Evolutionary conservation across 2,329 filamentous ascomycete species (phyloP), one percentile per base, ranked within the genome.

Genomic region (Coniochaeta sp.): DNA sequence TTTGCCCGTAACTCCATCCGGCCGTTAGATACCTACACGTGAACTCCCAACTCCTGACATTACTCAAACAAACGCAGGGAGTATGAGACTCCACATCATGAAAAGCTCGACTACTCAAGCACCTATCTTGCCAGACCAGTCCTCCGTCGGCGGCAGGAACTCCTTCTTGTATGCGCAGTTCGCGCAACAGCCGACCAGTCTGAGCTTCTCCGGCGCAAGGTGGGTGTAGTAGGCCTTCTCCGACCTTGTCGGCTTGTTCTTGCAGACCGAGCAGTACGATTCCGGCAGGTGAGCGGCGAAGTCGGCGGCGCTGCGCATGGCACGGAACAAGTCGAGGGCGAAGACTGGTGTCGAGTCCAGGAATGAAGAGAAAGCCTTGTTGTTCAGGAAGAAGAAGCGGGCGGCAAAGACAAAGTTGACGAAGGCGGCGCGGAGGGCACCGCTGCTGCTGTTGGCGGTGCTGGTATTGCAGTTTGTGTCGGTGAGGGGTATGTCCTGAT

Each of bases 181-280:
- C 7, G 56, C 60, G 30, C 63, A 65, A 19, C 42, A 44, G 6
- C 60, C 57, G 2, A 38, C 34, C 17, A 65, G 14, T 19, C 44
- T 56, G 9, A 58, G 17, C 42, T 56, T 60, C n/a, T 63, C 59
- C 16, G 63, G 58, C 34, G 58, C 62, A 4, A 65, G 24, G 12
- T 65, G 64, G 10, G 65, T 65, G 22, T 63, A 67, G 26, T 66
- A 61, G 2, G 28, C 28, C 61, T 63, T 65, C 12, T 62, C 61
- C 4, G 55, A 57, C 24, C 57, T 47, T 1, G 54, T 58, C 4
- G 63, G 62, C 47, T 60, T 62, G 50, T 38, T 61, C 36, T 44
- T 58, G 60, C 62, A 66, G 17, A 58, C 55, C 1, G 55, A 60
- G 24, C 63, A 66, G n/a, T 59, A 55, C 2, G 60, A 40, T 3